These are phyloP conservation scores for Panicum hallii DNA, from an alignment of 202 grass and related monocot species.

Conservation along the genomic window DNA sequence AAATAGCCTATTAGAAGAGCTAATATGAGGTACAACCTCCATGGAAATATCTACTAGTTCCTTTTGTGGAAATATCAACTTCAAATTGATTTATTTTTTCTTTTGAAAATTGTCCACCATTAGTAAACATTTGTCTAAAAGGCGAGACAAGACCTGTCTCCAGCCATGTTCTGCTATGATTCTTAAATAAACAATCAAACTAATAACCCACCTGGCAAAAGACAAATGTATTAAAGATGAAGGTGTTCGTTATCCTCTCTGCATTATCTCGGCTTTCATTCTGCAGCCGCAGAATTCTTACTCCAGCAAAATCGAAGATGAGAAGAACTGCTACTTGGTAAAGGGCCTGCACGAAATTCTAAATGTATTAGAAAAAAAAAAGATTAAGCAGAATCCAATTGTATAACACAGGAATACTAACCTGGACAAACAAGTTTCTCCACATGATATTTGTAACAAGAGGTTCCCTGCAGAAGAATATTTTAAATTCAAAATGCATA, in stretches of 20 bases:
- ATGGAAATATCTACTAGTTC: background rate
- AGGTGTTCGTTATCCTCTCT: constrained; percentile 83
- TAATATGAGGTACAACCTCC: background rate
- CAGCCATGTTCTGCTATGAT: background rate
- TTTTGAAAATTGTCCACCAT: background rate
- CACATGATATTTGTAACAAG: constrained; percentile 96
- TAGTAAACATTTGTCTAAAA: constrained; percentile 36
- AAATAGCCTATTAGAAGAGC: constrained; percentile 7
- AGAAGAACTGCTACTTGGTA: constrained; percentile 90
- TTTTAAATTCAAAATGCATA: constrained; percentile 27
- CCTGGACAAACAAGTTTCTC: constrained; percentile 93
- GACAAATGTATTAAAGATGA: constrained; percentile 96
- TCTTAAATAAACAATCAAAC: constrained; percentile 16
- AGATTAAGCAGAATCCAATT: constrained; percentile 28
- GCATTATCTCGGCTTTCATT: constrained; percentile 59
- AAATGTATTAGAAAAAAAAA: constrained; percentile 37
- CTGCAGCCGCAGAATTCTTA: constrained; percentile 64
- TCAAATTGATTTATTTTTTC: background rate
- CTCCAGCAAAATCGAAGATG: constrained; percentile 76
- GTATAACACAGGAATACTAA: constrained; percentile 38
- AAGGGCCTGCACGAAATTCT: constrained; percentile 60
- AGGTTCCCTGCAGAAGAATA: constrained; percentile 66
- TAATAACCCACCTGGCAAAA: constrained; percentile 74
- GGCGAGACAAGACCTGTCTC: background rate
- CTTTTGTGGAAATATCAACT: background rate